These are phyloP conservation scores for Silene vulgaris DNA, from an alignment of 179 eudicot genomes.

Conservation along the genomic window DNA sequence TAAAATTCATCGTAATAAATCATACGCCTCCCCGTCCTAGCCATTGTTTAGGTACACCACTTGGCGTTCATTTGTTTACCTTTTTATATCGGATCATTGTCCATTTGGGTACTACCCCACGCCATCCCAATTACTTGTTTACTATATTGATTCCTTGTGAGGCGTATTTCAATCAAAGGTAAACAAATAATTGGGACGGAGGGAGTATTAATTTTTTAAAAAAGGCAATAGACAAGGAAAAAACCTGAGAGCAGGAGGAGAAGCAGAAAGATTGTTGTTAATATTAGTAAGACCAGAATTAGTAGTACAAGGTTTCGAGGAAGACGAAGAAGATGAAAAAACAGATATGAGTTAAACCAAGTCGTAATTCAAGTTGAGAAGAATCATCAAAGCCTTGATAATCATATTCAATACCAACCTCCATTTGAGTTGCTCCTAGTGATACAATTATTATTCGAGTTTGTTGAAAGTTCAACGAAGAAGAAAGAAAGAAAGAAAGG, in stretches of 20 bases:
- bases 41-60: too few species aligned
- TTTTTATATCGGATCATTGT: too few species aligned
- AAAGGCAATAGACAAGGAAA: background rate
- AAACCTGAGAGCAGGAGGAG: constrained; percentile 53
- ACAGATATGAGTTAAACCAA: constrained; percentile 56
- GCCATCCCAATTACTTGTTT: too few species aligned
- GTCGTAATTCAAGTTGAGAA: constrained; percentile 65
- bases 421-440: too few species aligned
- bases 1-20: background rate
- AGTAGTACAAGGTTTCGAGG: constrained; percentile 9
- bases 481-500: too few species aligned
- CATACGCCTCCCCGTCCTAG: background rate
- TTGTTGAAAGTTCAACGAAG: too few species aligned
- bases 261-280: constrained; percentile 30
- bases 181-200: background rate
- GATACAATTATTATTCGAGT: too few species aligned
- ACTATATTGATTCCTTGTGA: too few species aligned
- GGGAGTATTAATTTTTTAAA: background rate
- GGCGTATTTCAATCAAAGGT: background rate
- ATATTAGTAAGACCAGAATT: background rate
- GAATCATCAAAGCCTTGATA: constrained; percentile 56
- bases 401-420: constrained; percentile 13
- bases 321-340: constrained; percentile 44
- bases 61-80: too few species aligned
- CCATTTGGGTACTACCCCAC: too few species aligned